A percentile compares a stretch with the other conserved stretches of the same genome.
phyloP scores from a whole-genome alignment of 169 alveolate species.

The Hepatocystis sp. region DNA sequence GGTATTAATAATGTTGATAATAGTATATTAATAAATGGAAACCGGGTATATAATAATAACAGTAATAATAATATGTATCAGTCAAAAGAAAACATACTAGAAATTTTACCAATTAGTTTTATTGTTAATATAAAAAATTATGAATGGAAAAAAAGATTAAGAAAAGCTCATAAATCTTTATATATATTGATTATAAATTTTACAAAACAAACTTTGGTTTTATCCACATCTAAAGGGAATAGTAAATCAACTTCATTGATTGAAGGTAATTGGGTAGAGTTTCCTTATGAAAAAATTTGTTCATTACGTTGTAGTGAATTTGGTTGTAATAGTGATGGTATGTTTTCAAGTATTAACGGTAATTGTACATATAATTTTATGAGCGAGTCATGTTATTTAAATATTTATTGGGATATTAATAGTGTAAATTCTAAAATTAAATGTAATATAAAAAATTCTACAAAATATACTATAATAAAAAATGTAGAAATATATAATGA shows the following conservation, averaged over 20 bases:
- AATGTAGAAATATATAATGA: constrained; percentile 86
- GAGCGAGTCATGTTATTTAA: constrained; percentile 83
- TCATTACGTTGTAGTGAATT: constrained; percentile 87
- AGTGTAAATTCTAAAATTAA: constrained; percentile 81
- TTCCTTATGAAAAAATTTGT: constrained; percentile 88
- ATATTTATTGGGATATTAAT: constrained; percentile 84
- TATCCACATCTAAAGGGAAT: constrained; percentile 44
- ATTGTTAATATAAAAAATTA: constrained; percentile 75
- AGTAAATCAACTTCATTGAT: constrained; percentile 75
- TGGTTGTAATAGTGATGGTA: constrained; percentile 86
- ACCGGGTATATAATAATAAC: constrained; percentile 11
- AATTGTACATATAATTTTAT: constrained; percentile 80
- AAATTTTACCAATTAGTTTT: constrained; percentile 76
- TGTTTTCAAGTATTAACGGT: constrained; percentile 85
- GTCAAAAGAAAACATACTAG: constrained; percentile 10
- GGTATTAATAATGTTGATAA: constrained; percentile 10
- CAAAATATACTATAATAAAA: constrained; percentile 80
- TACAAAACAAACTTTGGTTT: constrained; percentile 81
- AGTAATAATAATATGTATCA: constrained; percentile 11
- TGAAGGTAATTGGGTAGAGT: constrained; percentile 88
- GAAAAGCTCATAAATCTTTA: constrained; percentile 87
- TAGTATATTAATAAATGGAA: constrained; percentile 2
- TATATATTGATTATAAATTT: constrained; percentile 86
- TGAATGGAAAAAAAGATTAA: constrained; percentile 84
- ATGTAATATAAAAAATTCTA: constrained; percentile 82